A percentile compares a stretch with the other conserved stretches of the same genome.
phyloP scores from a whole-genome alignment of 768 basidiomycete genomes.

The Hericium coralloides region DNA sequence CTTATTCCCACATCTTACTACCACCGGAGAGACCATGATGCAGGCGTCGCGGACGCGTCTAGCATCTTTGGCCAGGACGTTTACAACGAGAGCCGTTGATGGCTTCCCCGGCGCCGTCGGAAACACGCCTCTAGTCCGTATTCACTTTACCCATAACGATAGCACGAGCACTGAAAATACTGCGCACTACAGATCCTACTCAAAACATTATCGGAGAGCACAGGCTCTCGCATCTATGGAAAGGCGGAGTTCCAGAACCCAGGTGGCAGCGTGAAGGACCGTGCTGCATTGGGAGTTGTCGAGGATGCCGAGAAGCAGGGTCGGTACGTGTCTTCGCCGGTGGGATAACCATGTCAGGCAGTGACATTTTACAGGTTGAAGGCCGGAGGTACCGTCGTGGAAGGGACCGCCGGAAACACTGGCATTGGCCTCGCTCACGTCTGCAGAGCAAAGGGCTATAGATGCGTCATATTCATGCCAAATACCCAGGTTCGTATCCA shows the following conservation, averaged over 20 bases:
- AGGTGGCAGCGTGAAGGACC: constrained; percentile 95
- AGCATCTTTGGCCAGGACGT: constrained; percentile 16
- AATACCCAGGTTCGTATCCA: constrained; percentile 60
- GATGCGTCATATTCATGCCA: constrained; percentile 99
- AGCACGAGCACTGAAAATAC: constrained; percentile 6
- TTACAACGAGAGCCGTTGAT: constrained; percentile 36
- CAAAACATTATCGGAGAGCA: constrained; percentile 71
- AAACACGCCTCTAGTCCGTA: constrained; percentile 82
- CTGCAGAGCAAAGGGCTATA: constrained; percentile 87
- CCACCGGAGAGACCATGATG: background rate
- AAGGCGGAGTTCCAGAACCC: constrained; percentile 99
- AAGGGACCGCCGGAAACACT: constrained; percentile 98
- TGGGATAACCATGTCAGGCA: background rate
- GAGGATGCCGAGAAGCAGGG: constrained; percentile 82
- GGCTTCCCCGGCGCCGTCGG: constrained; percentile 88
- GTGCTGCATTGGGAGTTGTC: constrained; percentile 87
- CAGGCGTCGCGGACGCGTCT: background rate
- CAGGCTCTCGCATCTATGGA: constrained; percentile 79
- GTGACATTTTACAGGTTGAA: constrained; percentile 43
- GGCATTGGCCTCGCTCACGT: constrained; percentile 95
- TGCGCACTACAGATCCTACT: constrained; percentile 59
- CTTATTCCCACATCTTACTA: too few relatives aligned
- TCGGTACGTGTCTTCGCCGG: constrained; percentile 36
- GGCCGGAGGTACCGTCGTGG: constrained; percentile 94
- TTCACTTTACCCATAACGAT: background rate